Base-by-base conservation (phyloP, 768 basidiomycete species). In the Serendipita indica region DNA sequence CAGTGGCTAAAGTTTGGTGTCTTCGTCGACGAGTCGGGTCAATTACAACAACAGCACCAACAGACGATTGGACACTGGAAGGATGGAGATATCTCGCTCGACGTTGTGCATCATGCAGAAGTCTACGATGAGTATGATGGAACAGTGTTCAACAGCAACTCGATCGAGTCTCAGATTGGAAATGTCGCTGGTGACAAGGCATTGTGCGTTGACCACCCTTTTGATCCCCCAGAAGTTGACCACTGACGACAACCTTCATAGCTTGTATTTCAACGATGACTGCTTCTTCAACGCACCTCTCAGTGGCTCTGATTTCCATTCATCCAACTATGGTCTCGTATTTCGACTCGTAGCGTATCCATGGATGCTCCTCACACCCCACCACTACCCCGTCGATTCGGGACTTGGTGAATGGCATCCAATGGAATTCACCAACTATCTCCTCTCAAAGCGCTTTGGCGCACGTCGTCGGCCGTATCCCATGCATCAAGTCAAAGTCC, bases 61-160 rank as follows among this genome's bases (percentile, higher is more conserved):
- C 45, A 46, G 22, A 25, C 25, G 14, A 46, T 46, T 10, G 45
- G 45, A 25, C 14, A 46, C 12, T 46, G 45, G 45, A 46, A 46
- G 28, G 58, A 59, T 37, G 58, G 58, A 41, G 33, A 59, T 37
- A 37, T 59, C 58, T 27, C 28, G 5, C 32, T 59, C 2, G 58
- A 59, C n/a, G 58, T 59, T 18, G 43, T 45, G n/a, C 58, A 59
- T 28, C 58, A 59, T 27, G 39, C 58, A 4, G 39, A 59, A 27
- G 32, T 30, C 27, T 59, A 45, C 33, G 27, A 30, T 28, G 39
- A 59, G 7, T 59, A 59, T 28, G 43, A 27, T 10, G 58, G 37
- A n/a, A 49, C 58, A 10, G 58, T 59, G 14, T 59, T 59, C 58
- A 43, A 49, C 45, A 57, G 46, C 25, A 41, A 45, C 32, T 18